Evolutionary conservation across 352 stramenopile species (phyloP).

Genomic region (Thraustochytrium striatum): DNA sequence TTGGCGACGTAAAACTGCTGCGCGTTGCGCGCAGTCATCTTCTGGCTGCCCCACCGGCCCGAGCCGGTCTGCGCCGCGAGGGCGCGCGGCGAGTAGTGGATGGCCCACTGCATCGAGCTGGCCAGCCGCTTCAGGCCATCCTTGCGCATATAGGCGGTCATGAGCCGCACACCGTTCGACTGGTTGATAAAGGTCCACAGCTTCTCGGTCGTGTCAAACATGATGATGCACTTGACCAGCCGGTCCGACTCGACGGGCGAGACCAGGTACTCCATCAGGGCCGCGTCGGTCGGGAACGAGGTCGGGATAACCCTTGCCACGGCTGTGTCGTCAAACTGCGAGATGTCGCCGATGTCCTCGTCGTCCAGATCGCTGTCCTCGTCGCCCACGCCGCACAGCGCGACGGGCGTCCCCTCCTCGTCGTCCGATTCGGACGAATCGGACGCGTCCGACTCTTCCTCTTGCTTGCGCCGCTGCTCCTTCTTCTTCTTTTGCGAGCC

Average conservation of each 20-base stretch:
- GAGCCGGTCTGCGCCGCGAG: background rate
- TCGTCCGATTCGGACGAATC: background rate
- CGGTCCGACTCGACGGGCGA: slow-evolving; percentile 7
- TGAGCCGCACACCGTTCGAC: slow-evolving; percentile 37
- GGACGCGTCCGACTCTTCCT: background rate
- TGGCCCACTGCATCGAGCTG: slow-evolving; percentile 36
- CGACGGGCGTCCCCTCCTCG: background rate
- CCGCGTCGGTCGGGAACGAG: background rate
- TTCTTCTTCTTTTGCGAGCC: background rate
- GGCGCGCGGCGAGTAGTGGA: slow-evolving; percentile 20
- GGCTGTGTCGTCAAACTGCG: slow-evolving; percentile 8
- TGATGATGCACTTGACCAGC: slow-evolving; percentile 47
- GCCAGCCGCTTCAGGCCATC: slow-evolving; percentile 44
- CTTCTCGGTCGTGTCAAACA: slow-evolving; percentile 33
- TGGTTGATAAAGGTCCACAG: slow-evolving; percentile 44
- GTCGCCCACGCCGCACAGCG: background rate
- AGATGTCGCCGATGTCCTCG: slow-evolving; percentile 19
- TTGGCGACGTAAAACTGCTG: slow-evolving; percentile 34
- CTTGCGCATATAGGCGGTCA: slow-evolving; percentile 34
- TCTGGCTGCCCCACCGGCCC: background rate
- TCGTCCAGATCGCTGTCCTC: slow-evolving; percentile 42
- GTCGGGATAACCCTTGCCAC: slow-evolving; percentile 14
- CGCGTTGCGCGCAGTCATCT: slow-evolving; percentile 6
- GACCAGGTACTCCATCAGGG: slow-evolving; percentile 13
- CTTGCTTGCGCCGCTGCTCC: background rate